Evolutionary conservation across 345 rosid genomes (phyloP), one percentile per base, ranked within the genome.

Genomic region (Murraya koenigii): DNA sequence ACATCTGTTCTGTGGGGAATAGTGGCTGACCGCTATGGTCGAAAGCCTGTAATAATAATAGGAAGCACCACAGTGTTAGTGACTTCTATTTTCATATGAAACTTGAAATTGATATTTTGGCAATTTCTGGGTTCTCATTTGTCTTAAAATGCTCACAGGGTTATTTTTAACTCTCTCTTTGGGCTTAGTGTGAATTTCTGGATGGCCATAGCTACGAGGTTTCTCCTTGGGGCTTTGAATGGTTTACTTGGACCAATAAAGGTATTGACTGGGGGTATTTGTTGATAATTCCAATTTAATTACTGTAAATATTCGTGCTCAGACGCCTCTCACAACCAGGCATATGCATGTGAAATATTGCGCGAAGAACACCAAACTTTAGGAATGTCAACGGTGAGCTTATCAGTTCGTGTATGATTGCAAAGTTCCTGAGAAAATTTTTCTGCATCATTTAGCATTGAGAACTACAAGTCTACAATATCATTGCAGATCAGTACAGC

Each of bases 171-270:
- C 85, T 86, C 94, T 67, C 88, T 95, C 8, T 92, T 92, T 82
- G 98, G 98, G 65, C 88, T 95, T 66, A 94, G 98, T 77, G 59
- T 86, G 49, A 95, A 87, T 69, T 91, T 92, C 76, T 92, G 94
- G 98, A 95, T 95, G 99, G 99, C 98, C 26, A 74, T 95, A 36
- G 28, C 72, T 59, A 87, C 88, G 60, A 88, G 97, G 88, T 91
- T 93, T 88, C 92, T 93, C 72, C 87, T 93, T 15, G 99, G 98
- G 72, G 83, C 93, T 83, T 82, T 95, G 80, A 92, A 91, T 74
- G 97, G 98, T 66, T 87, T 91, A 61, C 94, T 95, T 62, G 99
- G 97, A 83, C 92, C 98, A 32, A 87, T 92, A 62, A 95, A 88
- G 97, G 98, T 92, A 52, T 7, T 36, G 23, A 6, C 35, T 55